phyloP scores from a whole-genome alignment of 495 filamentous ascomycete genomes.

The Lepidopterella palustris region DNA sequence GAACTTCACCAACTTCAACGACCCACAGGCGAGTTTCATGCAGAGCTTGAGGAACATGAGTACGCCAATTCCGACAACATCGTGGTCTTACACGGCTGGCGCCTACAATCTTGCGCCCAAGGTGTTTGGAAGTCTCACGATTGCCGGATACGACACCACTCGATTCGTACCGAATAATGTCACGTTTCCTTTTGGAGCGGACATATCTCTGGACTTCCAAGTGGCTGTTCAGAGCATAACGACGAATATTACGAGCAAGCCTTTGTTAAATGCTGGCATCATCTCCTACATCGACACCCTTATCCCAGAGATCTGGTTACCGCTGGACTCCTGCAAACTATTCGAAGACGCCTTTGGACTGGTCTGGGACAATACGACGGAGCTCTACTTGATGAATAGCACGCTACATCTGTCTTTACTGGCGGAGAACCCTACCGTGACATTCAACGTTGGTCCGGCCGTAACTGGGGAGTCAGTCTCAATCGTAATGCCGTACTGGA shows the following conservation, averaged over 20 bases:
- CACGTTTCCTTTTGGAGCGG: conserved; percentile 25
- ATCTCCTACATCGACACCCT: conserved; percentile 31
- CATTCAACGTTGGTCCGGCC: conserved; percentile 30
- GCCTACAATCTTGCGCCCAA: conserved; percentile 26
- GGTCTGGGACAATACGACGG: conserved; percentile 27
- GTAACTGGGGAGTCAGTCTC: conserved; percentile 19
- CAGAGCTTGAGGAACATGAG: conserved; percentile 27
- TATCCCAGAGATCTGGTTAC: conserved; percentile 36
- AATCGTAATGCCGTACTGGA: conserved; percentile 34
- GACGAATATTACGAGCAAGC: conserved; percentile 14
- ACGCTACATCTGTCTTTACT: conserved; percentile 28
- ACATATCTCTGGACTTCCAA: conserved; percentile 29
- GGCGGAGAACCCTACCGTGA: conserved; percentile 28
- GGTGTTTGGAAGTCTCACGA: conserved; percentile 30
- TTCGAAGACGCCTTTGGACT: conserved; percentile 36
- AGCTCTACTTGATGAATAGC: conserved; percentile 34
- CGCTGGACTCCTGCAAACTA: conserved; percentile 25
- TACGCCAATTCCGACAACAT: conserved; percentile 31
- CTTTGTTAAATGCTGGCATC: conserved; percentile 25
- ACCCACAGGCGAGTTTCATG: conserved; percentile 29
- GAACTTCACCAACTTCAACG: conserved; percentile 34
- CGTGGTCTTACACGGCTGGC: conserved; percentile 37
- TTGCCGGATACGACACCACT: conserved; percentile 35
- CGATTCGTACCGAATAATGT: conserved; percentile 28
- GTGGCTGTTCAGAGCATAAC: conserved; percentile 33